Conservation (phyloP, 1,284 basidiomycete species). For the Cryptococcus deneoformans region DNA sequence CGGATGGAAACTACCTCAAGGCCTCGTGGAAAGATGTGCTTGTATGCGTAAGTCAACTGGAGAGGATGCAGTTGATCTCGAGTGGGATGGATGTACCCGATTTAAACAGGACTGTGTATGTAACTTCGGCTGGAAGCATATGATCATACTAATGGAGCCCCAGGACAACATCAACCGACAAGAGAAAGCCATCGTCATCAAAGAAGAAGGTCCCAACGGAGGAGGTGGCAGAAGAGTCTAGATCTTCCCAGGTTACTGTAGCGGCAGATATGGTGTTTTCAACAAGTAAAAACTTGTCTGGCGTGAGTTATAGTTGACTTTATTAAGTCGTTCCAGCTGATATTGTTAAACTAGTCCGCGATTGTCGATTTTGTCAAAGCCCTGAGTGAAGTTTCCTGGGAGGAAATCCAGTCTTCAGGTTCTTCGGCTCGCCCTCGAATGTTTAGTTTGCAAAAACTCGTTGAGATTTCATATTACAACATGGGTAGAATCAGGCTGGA, state of each 20-base stretch:
- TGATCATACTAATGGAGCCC: not conserved
- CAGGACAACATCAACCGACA: slow-evolving; percentile 15
- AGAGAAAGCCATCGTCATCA: slow-evolving; percentile 10
- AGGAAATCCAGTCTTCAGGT: slow-evolving; percentile 97
- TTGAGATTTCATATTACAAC: slow-evolving; percentile 99
- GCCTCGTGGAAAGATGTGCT: slow-evolving; percentile 94
- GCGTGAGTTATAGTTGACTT: slow-evolving; percentile 58
- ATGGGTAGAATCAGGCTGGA: slow-evolving; percentile 98
- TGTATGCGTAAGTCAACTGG: slow-evolving; percentile 92
- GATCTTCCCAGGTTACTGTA: slow-evolving; percentile 96
- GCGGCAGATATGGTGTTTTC: slow-evolving; percentile 99
- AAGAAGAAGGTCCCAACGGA: slow-evolving; percentile 62
- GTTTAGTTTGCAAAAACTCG: slow-evolving; percentile 97
- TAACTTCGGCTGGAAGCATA: not conserved
- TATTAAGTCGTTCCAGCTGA: slow-evolving; percentile 7
- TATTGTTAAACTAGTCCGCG: slow-evolving; percentile 62
- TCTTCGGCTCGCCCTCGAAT: slow-evolving; percentile 88
- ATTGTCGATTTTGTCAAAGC: slow-evolving; percentile 98
- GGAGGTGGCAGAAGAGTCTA: slow-evolving; percentile 93
- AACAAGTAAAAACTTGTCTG: slow-evolving; percentile 86
- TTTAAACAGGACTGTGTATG: slow-evolving; percentile 63
- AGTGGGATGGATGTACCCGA: slow-evolving; percentile 82
- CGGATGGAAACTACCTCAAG: slow-evolving; percentile 90
- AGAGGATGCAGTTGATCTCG: slow-evolving; percentile 95
- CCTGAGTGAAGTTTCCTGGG: slow-evolving; percentile 96